phyloP scores from a whole-genome alignment of 2,329 filamentous ascomycete genomes.

The Huntiella decipiens region DNA sequence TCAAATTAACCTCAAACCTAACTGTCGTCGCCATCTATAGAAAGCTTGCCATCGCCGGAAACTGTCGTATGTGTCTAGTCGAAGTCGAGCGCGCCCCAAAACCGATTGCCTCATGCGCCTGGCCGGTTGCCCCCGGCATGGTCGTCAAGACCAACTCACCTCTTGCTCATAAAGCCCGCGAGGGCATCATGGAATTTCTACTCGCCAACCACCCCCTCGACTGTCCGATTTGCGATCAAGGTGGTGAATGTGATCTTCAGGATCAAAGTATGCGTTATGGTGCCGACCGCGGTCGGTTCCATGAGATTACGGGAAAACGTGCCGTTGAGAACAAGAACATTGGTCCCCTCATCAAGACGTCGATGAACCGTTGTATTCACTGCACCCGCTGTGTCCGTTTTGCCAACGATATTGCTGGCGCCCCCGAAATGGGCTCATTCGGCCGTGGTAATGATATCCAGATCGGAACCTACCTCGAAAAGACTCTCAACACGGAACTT shows the following conservation, averaged over 20 bases:
- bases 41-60: slow-evolving; percentile 97
- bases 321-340: slow-evolving; percentile 99
- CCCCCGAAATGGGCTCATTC: slow-evolving; percentile 81
- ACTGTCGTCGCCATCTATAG: slow-evolving; percentile 25
- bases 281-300: slow-evolving; percentile 86
- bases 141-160: slow-evolving; percentile 97
- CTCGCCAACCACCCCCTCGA: slow-evolving; percentile 91
- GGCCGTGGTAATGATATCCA: slow-evolving; percentile 95
- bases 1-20: not conserved
- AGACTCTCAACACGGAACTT: slow-evolving; percentile 81
- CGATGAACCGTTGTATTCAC: slow-evolving; percentile 99
- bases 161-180: slow-evolving; percentile 87
- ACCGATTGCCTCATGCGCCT: slow-evolving; percentile 93
- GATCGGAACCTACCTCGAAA: slow-evolving; percentile 94
- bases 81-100: slow-evolving; percentile 95
- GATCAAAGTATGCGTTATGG: slow-evolving; percentile 99
- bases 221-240: slow-evolving; percentile 96
- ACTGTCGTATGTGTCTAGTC: slow-evolving; percentile 98
- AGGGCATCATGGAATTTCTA: slow-evolving; percentile 98
- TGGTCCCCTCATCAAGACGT: slow-evolving; percentile 93
- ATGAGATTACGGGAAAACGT: slow-evolving; percentile 89
- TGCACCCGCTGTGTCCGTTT: slow-evolving; percentile 97
- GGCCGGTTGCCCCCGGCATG: slow-evolving; percentile 97
- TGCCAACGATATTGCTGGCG: slow-evolving; percentile 90
- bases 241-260: slow-evolving; percentile 96